Conservation (phyloP, 768 basidiomycete species). For the Chalciporus pseudorubinellus region DNA sequence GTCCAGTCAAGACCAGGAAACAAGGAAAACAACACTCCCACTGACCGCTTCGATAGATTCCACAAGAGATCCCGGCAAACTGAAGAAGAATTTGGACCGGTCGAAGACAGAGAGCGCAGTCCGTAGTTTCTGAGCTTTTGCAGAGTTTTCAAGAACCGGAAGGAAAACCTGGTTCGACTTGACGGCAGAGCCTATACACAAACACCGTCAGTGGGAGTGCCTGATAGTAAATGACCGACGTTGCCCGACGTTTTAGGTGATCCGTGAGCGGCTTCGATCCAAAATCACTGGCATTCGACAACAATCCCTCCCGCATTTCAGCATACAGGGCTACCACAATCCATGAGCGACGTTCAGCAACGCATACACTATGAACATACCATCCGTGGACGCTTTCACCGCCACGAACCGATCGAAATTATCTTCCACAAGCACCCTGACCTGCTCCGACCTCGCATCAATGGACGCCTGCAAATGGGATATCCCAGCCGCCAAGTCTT, state of each 20-base stretch:
- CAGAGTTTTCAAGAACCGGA: constrained; percentile 92
- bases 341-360: constrained; percentile 1
- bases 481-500: constrained; percentile 82
- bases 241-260: constrained; percentile 72
- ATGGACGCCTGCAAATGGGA: constrained; percentile 72
- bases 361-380: constrained; percentile 39
- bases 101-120: constrained; percentile 95
- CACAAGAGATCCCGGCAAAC: constrained; percentile 86
- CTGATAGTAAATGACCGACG: background rate
- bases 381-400: constrained; percentile 95
- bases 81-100: constrained; percentile 97
- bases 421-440: constrained; percentile 91
- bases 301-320: constrained; percentile 89
- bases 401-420: constrained; percentile 98
- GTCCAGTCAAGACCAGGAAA: constrained; percentile 1
- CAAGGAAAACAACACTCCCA: background rate
- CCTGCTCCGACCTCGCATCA: constrained; percentile 91
- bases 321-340: constrained; percentile 68
- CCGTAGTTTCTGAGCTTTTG: constrained; percentile 89
- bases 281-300: constrained; percentile 75
- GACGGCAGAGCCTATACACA: constrained; percentile 69
- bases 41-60: constrained; percentile 87
- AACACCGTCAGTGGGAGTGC: constrained; percentile 2
- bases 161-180: constrained; percentile 96
- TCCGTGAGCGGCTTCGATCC: constrained; percentile 80